phyloP scores from a whole-genome alignment of 495 filamentous ascomycete genomes.

The Podospora comata region DNA sequence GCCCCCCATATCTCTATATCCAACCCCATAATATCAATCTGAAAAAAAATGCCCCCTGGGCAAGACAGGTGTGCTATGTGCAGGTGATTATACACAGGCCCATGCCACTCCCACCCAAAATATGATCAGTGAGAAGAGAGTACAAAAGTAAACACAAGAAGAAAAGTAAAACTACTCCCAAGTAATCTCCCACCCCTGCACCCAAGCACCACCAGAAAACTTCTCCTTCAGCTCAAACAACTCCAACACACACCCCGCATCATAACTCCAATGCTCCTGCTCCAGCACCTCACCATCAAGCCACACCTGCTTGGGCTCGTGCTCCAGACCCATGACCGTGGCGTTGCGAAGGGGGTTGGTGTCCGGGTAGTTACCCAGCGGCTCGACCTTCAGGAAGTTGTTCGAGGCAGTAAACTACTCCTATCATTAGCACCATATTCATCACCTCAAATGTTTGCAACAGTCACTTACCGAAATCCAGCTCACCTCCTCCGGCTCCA shows the following conservation, averaged over 20 bases:
- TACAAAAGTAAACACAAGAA: background rate
- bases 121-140: background rate
- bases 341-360: conserved; percentile 61
- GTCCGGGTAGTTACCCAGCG: conserved; percentile 57
- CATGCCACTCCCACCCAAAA: background rate
- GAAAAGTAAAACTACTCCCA: conserved; percentile 19
- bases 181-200: conserved; percentile 20
- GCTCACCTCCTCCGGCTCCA: conserved; percentile 55
- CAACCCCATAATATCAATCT: background rate
- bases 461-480: conserved; percentile 50
- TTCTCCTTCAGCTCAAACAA: conserved; percentile 16
- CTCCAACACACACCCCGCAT: conserved; percentile 25
- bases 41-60: too few species aligned
- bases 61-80: background rate
- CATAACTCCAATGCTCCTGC: conserved; percentile 45
- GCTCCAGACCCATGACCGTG: conserved; percentile 61
- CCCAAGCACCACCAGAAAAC: conserved; percentile 28
- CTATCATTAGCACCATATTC: background rate
- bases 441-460: background rate
- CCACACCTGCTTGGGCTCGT: conserved; percentile 42
- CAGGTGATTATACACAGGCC: background rate
- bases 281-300: conserved; percentile 50
- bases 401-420: conserved; percentile 49
- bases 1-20: background rate
- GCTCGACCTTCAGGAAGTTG: conserved; percentile 45